Evolutionary conservation across 2,329 filamentous ascomycete genomes (phyloP), one percentile per base, ranked within the genome.

Genomic region (Pseudogymnoascus sp.): DNA sequence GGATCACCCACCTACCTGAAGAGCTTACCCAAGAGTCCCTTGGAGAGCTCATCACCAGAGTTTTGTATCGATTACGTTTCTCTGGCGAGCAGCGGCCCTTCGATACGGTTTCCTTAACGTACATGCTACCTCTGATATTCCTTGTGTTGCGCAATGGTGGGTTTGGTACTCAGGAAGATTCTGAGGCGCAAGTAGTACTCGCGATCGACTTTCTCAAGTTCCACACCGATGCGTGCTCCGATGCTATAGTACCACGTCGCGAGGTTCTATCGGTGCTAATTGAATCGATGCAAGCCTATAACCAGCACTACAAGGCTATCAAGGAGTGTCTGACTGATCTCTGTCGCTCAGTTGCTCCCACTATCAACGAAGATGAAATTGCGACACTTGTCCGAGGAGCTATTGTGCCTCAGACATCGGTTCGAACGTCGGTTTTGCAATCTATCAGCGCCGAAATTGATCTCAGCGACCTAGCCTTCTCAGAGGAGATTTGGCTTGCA

Each of bases 11-110:
- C 8, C 76, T 99, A 3, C 82, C 90, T 0, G 82, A 87, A 9
- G 84, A 89, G 60, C 81, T 93, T 63, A 83, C 87, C 65, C 81
- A 89, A 66, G 94, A 97, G 72, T 84, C 89, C n/a, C 79, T 97
- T 7, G 90, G 91, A 62, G 86, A 88, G 63, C 83, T 97, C 11
- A 82, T 96, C 11, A 97, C 93, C 2, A 85, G 94, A 73, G 86
- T 97, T 1, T 79, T 99, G 4, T 97, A 97, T 74, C 88, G 93
- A 58, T 79, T 99, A 61, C 88, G 92, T 14, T 96, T 96, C 73
- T 84, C 92, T 38, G 89, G 90, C 60, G 94, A 97, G 73, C 93
- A 97, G 73, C 85, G 92, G n/a, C 92, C 93, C 0, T 92, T 99
- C 68, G 94, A 99, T 72, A 81, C 85, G 2, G 88, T 94, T 3